phyloP scores from a whole-genome alignment of 495 filamentous ascomycete species.

The Trichoderma gamsii region DNA sequence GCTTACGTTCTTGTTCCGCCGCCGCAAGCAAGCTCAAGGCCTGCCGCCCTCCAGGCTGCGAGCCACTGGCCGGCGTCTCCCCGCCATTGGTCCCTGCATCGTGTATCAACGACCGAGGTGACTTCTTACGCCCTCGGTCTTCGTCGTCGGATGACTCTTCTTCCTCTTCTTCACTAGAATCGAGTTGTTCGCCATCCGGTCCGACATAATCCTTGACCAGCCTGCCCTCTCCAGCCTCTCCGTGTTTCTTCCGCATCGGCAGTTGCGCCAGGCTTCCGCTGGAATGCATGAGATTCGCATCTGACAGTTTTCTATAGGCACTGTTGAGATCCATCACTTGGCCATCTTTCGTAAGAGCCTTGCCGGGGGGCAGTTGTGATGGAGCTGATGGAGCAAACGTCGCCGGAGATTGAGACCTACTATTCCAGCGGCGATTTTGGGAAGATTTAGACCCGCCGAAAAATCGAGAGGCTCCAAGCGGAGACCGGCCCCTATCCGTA shows the following conservation, averaged over 20 bases:
- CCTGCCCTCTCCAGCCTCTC: constrained; percentile 49
- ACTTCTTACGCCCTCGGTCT: constrained; percentile 44
- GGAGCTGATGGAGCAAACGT: constrained; percentile 32
- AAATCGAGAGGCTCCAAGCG: constrained; percentile 36
- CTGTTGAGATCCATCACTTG: constrained; percentile 51
- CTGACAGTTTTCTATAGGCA: constrained; percentile 58
- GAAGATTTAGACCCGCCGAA: constrained; percentile 57
- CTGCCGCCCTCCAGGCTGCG: constrained; percentile 23
- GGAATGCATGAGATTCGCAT: constrained; percentile 53
- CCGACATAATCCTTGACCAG: constrained; percentile 66
- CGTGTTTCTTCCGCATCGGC: constrained; percentile 38
- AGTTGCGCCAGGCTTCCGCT: constrained; percentile 50
- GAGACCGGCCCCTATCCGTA: constrained; percentile 41
- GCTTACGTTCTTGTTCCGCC: constrained; percentile 72
- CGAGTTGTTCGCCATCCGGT: constrained; percentile 54
- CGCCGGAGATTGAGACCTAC: constrained; percentile 56
- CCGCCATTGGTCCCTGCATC: constrained; percentile 23
- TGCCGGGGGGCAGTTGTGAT: constrained; percentile 33
- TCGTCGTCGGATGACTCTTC: constrained; percentile 46
- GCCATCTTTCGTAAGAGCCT: constrained; percentile 44
- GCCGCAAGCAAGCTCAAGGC: constrained; percentile 57
- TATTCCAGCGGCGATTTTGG: constrained; percentile 39
- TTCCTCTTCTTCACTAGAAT: constrained; percentile 50
- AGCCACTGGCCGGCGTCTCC: constrained; percentile 19
- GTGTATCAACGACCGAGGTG: constrained; percentile 27